A percentile compares a stretch with the other conserved stretches of the same genome.
phyloP scores from a whole-genome alignment of 306 rosid genomes.

The Trifolium pratense region DNA sequence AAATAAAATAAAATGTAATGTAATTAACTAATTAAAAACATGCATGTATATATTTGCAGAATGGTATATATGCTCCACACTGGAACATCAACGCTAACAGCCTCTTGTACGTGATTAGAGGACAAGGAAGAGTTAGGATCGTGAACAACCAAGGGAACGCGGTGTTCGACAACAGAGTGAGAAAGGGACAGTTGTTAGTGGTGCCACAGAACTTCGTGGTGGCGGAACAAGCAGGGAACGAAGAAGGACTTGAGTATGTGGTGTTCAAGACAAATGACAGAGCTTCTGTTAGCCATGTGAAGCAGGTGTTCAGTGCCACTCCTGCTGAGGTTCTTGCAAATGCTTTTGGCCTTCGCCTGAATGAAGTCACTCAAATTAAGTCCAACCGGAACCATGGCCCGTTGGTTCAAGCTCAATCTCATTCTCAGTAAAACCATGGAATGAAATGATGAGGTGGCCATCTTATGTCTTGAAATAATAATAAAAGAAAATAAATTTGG shows the following conservation, averaged over 20 bases:
- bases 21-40: no score
- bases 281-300: conserved; percentile 51
- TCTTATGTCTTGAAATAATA: background rate
- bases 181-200: conserved; percentile 52
- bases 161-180: conserved; percentile 49
- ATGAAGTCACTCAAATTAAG: conserved; percentile 52
- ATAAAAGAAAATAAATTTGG: conserved; percentile 31
- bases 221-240: conserved; percentile 45
- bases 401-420: conserved; percentile 44
- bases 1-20: no score
- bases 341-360: conserved; percentile 43
- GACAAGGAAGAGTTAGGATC: conserved; percentile 57
- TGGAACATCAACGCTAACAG: conserved; percentile 64
- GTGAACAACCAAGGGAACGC: conserved; percentile 57
- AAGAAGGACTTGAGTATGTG: conserved; percentile 62
- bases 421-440: background rate
- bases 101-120: conserved; percentile 52
- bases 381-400: conserved; percentile 38
- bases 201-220: conserved; percentile 71
- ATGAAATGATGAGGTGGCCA: background rate
- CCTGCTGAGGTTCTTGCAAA: conserved; percentile 57
- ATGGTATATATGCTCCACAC: conserved; percentile 61
- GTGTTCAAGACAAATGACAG: conserved; percentile 64
- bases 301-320: conserved; percentile 43
- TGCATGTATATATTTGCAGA: conserved; percentile 41